Evolutionary conservation across 2,329 filamentous ascomycete genomes (phyloP).

Genomic region (Xylariaceae sp.): DNA sequence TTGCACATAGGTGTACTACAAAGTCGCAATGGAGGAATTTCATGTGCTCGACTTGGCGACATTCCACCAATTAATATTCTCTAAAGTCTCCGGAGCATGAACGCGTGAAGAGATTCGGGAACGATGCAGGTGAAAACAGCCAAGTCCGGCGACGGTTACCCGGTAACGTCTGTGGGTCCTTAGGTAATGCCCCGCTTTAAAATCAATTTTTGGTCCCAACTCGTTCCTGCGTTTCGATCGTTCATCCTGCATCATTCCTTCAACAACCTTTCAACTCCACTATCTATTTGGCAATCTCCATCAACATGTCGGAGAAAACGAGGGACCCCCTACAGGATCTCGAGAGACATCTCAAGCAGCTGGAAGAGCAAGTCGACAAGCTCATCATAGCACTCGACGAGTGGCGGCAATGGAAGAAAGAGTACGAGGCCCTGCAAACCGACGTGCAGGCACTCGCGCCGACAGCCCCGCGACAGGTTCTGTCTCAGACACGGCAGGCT

Average conservation of each 20-base stretch:
- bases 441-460: conserved; percentile 59
- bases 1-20: no score
- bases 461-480: conserved; percentile 46
- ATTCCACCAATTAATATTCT: conserved; percentile 17
- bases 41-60: conserved; percentile 1
- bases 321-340: conserved; percentile 59
- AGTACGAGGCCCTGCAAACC: conserved; percentile 85
- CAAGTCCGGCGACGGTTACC: neutral
- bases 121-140: neutral
- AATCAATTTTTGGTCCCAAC: neutral
- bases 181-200: neutral
- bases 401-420: conserved; percentile 87
- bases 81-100: neutral
- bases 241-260: neutral
- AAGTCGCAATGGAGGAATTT: neutral
- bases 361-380: conserved; percentile 70
- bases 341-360: conserved; percentile 66
- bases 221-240: neutral
- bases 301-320: conserved; percentile 19
- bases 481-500: conserved; percentile 52
- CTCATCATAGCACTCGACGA: conserved; percentile 72
- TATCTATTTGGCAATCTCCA: neutral
- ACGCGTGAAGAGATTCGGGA: neutral
- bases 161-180: neutral
- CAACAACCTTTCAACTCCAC: neutral